These are phyloP conservation scores for Pseudogymnoascus sp. DNA, from an alignment of 2,329 filamentous ascomycete species.

Conservation along the genomic window DNA sequence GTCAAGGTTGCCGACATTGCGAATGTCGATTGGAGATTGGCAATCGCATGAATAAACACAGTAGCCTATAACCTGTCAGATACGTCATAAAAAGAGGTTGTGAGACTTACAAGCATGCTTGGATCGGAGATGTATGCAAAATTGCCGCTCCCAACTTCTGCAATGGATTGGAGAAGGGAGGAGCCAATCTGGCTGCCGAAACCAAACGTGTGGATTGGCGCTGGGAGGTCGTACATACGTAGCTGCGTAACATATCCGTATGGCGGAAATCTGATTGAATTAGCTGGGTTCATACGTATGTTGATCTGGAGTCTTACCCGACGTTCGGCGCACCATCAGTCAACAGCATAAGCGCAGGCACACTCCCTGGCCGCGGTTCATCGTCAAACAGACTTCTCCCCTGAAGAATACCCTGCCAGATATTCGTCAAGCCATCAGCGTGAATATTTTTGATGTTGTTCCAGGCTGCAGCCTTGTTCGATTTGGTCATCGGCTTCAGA, in stretches of 20 bases:
- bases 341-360: constrained; percentile 44
- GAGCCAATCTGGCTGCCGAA: constrained; percentile 43
- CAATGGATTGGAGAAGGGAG: constrained; percentile 49
- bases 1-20: constrained; percentile 39
- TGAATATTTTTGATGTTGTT: constrained; percentile 36
- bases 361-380: constrained; percentile 27
- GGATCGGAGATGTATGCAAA: constrained; percentile 55
- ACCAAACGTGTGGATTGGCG: constrained; percentile 42
- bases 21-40: constrained; percentile 51
- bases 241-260: background rate
- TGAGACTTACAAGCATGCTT: constrained; percentile 44
- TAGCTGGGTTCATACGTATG: background rate
- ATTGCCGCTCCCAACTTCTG: constrained; percentile 47
- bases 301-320: constrained; percentile 29
- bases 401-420: constrained; percentile 48
- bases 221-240: constrained; percentile 24
- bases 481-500: constrained; percentile 38
- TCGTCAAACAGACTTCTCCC: constrained; percentile 40
- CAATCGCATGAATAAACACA: constrained; percentile 52
- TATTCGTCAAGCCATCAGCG: constrained; percentile 38
- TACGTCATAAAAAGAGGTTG: background rate
- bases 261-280: background rate
- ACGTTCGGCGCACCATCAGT: constrained; percentile 49
- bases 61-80: constrained; percentile 27
- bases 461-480: constrained; percentile 36